These are phyloP conservation scores for Colletotrichum plurivorum DNA, from an alignment of 2,329 filamentous ascomycete species.

Conservation along the genomic window DNA sequence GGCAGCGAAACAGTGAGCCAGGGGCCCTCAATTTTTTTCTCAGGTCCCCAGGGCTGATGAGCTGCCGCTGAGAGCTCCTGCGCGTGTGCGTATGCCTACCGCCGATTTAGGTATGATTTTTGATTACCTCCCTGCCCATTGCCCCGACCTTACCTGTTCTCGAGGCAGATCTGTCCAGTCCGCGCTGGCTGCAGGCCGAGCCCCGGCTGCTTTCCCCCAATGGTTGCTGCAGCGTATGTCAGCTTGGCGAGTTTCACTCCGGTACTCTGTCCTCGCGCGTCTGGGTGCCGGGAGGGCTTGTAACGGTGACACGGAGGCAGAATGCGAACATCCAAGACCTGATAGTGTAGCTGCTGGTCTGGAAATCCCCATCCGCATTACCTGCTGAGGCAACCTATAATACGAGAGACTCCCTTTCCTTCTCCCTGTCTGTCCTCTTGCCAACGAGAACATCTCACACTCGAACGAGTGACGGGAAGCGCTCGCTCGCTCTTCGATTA, in stretches of 20 bases:
- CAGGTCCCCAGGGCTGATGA: slow-evolving; percentile 14
- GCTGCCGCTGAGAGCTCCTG: slow-evolving; percentile 16
- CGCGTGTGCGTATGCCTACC: background rate
- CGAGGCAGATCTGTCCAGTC: slow-evolving; percentile 3
- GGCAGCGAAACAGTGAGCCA: slow-evolving; percentile 32
- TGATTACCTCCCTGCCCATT: too few species aligned
- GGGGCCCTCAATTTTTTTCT: slow-evolving; percentile 35
- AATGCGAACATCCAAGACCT: slow-evolving; percentile 30
- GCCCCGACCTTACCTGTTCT: background rate
- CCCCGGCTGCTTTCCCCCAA: slow-evolving; percentile 17
- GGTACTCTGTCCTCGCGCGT: slow-evolving; percentile 11
- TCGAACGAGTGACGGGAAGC: background rate
- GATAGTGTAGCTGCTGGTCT: background rate
- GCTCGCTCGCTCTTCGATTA: background rate
- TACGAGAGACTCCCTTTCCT: slow-evolving; percentile 32
- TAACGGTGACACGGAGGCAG: slow-evolving; percentile 17
- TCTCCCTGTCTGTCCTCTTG: slow-evolving; percentile 20
- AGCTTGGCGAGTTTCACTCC: slow-evolving; percentile 20
- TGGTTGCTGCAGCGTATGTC: slow-evolving; percentile 29
- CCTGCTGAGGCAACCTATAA: background rate
- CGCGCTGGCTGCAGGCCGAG: slow-evolving; percentile 1
- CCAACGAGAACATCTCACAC: background rate
- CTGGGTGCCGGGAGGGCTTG: background rate
- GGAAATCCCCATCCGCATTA: slow-evolving; percentile 1
- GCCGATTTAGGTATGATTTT: background rate